Evolutionary conservation across 257 asterid genomes (phyloP).

Genomic region (Solanum rostratum): DNA sequence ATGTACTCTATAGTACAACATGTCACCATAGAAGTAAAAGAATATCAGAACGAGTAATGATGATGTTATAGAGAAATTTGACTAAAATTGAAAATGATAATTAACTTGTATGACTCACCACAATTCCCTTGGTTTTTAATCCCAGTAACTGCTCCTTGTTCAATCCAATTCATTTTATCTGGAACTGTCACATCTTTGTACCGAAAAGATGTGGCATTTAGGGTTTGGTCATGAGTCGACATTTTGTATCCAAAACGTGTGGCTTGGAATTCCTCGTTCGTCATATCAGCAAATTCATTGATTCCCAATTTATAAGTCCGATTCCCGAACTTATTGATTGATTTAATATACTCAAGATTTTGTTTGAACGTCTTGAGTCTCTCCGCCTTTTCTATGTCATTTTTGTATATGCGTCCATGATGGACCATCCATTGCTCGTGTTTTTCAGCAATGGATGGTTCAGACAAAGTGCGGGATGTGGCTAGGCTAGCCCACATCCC

Average conservation of each 20-base stretch:
- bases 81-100: background rate
- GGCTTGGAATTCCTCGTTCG: background rate
- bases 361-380: slow-evolving; percentile 1
- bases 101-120: background rate
- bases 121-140: slow-evolving; percentile 10
- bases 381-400: slow-evolving; percentile 10
- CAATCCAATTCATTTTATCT: slow-evolving; percentile 20
- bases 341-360: background rate
- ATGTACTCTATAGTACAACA: no score
- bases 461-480: background rate
- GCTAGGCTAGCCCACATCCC: background rate
- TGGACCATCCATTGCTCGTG: slow-evolving; percentile 22
- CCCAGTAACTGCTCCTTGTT: slow-evolving; percentile 12
- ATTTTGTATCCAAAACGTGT: background rate
- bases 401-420: slow-evolving; percentile 15
- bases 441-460: slow-evolving; percentile 5
- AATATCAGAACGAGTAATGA: no score
- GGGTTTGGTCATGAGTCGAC: background rate
- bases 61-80: no score
- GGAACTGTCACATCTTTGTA: slow-evolving; percentile 7
- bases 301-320: background rate
- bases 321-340: background rate
- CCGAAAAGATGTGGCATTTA: background rate
- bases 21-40: no score
- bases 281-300: background rate